phyloP scores from a whole-genome alignment of 1,284 basidiomycete species.

The Sanghuangporus baumii region DNA sequence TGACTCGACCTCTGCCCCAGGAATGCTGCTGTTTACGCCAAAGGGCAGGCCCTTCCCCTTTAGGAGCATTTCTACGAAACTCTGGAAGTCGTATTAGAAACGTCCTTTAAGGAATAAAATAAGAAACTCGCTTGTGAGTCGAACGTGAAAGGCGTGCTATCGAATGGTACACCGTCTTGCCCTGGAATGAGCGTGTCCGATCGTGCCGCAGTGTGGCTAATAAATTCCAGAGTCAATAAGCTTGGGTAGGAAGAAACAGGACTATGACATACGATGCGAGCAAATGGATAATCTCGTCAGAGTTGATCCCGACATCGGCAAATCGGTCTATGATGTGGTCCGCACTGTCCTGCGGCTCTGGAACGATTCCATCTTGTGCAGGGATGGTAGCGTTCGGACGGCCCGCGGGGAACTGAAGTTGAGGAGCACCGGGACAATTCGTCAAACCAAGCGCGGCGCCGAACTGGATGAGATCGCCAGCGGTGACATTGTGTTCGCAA shows the following conservation, averaged over 20 bases:
- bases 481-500: slow-evolving; percentile 24
- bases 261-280: slow-evolving; percentile 3
- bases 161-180: slow-evolving; percentile 19
- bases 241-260: too few relatives aligned
- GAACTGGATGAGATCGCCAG: slow-evolving; percentile 29
- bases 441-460: slow-evolving; percentile 26
- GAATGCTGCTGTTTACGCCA: slow-evolving; percentile 10
- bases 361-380: slow-evolving; percentile 25
- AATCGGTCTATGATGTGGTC: slow-evolving; percentile 26
- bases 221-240: too few relatives aligned
- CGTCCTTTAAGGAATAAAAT: too few relatives aligned
- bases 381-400: slow-evolving; percentile 23
- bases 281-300: slow-evolving; percentile 29
- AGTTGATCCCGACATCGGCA: slow-evolving; percentile 25
- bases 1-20: slow-evolving; percentile 10
- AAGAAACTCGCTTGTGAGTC: slow-evolving; percentile 4
- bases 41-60: slow-evolving; percentile 19
- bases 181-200: slow-evolving; percentile 19
- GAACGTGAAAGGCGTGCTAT: slow-evolving; percentile 22
- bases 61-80: slow-evolving; percentile 21
- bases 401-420: slow-evolving; percentile 27
- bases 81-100: slow-evolving; percentile 21
- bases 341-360: slow-evolving; percentile 26
- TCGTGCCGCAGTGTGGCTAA: slow-evolving; percentile 18
- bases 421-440: slow-evolving; percentile 27